phyloP scores from a whole-genome alignment of 192 early-diverging fungal species.

The Mortierella alpina region DNA sequence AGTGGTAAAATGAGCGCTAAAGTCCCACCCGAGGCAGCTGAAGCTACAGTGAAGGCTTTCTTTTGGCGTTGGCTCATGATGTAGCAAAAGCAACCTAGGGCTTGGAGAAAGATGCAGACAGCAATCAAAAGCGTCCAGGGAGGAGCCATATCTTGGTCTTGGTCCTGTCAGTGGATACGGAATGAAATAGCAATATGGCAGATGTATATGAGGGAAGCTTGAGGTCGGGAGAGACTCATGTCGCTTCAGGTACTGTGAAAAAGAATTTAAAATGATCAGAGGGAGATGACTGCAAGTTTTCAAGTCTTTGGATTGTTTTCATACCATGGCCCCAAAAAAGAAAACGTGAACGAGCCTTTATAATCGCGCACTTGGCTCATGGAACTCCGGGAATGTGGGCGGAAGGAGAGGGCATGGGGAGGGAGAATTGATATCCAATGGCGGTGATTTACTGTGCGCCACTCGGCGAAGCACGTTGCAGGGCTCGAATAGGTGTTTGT shows the following conservation, averaged over 20 bases:
- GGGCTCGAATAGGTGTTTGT: background rate
- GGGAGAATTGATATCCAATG: background rate
- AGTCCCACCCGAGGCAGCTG: background rate
- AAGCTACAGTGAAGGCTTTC: background rate
- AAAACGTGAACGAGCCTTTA: no score
- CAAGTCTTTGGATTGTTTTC: no score
- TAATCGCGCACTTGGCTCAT: no score
- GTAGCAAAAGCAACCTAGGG: background rate
- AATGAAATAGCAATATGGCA: no score
- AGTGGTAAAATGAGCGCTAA: background rate
- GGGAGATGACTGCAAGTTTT: no score
- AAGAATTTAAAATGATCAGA: no score
- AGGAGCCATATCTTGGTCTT: background rate
- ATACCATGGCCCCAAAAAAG: no score
- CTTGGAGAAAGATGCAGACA: background rate
- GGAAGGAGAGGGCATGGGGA: no score
- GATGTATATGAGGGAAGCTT: background rate
- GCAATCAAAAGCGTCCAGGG: background rate
- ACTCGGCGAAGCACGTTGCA: slow-evolving; percentile 8
- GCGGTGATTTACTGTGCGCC: background rate
- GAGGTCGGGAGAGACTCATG: background rate
- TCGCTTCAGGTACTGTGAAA: background rate
- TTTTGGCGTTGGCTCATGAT: slow-evolving; percentile 11
- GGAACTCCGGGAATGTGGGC: no score
- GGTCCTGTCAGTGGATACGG: background rate